A percentile compares a stretch with the other conserved stretches of the same genome.
phyloP scores from a whole-genome alignment of 2,329 filamentous ascomycete species.

The Fusarium sarcochroum region DNA sequence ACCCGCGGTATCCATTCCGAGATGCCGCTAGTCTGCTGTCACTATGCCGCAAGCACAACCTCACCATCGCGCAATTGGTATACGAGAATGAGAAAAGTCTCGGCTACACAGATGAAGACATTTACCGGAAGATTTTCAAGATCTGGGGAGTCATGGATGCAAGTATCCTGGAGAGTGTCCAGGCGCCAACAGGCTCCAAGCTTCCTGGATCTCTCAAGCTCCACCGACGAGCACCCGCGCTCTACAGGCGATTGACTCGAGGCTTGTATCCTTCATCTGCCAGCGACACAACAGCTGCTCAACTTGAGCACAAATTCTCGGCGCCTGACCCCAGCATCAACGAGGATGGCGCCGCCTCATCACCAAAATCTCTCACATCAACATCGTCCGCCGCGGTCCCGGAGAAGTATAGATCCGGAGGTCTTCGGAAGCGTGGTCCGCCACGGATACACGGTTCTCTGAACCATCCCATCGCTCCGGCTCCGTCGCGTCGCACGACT shows the following conservation, averaged over 20 bases:
- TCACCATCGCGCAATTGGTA: slow-evolving; percentile 66
- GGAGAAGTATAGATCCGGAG: slow-evolving; percentile 6
- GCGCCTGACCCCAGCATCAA: slow-evolving; percentile 11
- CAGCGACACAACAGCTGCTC: slow-evolving; percentile 22
- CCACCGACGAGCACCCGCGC: slow-evolving; percentile 60
- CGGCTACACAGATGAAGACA: slow-evolving; percentile 64
- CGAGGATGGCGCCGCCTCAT: slow-evolving; percentile 13
- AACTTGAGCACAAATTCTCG: slow-evolving; percentile 28
- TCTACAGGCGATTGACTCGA: slow-evolving; percentile 61
- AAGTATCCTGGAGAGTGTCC: slow-evolving; percentile 65
- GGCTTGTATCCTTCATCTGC: slow-evolving; percentile 59
- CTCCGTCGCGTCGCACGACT: slow-evolving; percentile 61
- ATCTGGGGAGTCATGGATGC: slow-evolving; percentile 68
- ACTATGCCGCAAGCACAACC: slow-evolving; percentile 64
- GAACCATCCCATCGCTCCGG: slow-evolving; percentile 62
- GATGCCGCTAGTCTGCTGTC: slow-evolving; percentile 62
- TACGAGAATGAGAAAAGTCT: slow-evolving; percentile 68
- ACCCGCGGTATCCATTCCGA: slow-evolving; percentile 63
- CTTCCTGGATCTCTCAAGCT: slow-evolving; percentile 64
- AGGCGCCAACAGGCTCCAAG: slow-evolving; percentile 58
- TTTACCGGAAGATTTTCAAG: slow-evolving; percentile 61
- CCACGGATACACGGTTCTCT: slow-evolving; percentile 61
- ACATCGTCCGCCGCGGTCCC: slow-evolving; percentile 11
- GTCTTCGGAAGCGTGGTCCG: slow-evolving; percentile 49
- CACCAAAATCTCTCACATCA: slow-evolving; percentile 12